Base-by-base conservation (phyloP, 2,329 filamentous ascomycete species). In the Cytospora chrysosperma region DNA sequence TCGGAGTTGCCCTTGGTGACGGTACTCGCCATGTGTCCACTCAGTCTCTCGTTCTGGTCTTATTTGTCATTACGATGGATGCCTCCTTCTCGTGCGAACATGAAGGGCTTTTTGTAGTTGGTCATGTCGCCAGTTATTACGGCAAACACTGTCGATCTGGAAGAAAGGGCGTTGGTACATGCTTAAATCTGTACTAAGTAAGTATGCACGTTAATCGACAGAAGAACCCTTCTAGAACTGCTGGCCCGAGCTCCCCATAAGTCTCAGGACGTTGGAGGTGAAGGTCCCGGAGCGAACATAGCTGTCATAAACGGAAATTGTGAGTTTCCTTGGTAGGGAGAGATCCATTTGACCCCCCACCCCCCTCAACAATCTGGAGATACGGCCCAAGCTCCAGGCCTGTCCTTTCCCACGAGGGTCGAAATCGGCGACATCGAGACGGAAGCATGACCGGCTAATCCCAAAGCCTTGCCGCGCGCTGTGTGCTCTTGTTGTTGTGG, bases 301-400 rank as follows among this genome's bases (percentile, higher is more conserved):
- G 27, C 6, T 40, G 56, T 53, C 43, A 47, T 58, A 49, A 34
- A 49, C 24, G 61, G 55, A 62, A 50, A 58, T 62, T 62, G 50
- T 50, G 30, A 43, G 54, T n/a, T 43, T 30, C 51, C 55, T 34
- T 51, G 30, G 54, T 34, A 19, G 26, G 27, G 50, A 30, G 26
- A 34, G 50, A 30, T 24, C 61, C 55, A 58, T 55, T 21, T 30
- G 32, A 47, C 24, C 43, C 43, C 32, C 43, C 24, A n/a, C n/a
- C n/a, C n/a, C n/a, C n/a, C n/a, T n/a, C n/a, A n/a, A n/a, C n/a
- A n/a, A n/a, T 47, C 43, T 24, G 24, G n/a, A 47, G 4, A 24
- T 9, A 47, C 24, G n/a, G 40, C 12, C n/a, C 13, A 47, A 47
- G 43, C 43, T 47, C 24, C 21, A n/a, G 43, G n/a, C 24, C 43